A percentile compares a stretch with the other conserved stretches of the same genome.
phyloP scores from a whole-genome alignment of 2,329 filamentous ascomycete species.

The Sporothrix mexicana region DNA sequence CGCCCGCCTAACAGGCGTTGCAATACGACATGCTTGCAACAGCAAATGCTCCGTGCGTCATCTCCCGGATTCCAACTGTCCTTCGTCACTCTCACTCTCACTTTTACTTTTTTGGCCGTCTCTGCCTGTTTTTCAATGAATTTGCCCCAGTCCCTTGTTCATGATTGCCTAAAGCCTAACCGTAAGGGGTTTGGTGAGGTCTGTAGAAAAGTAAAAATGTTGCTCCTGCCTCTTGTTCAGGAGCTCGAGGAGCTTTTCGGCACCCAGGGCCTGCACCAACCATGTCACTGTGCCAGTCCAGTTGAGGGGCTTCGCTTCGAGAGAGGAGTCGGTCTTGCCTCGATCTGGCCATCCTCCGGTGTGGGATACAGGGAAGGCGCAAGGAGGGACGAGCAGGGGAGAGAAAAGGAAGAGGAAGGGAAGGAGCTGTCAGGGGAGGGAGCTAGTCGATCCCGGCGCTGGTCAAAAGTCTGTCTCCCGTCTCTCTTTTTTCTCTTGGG shows the following conservation, averaged over 20 bases:
- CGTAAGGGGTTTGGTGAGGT: neutral
- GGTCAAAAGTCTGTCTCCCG: neutral
- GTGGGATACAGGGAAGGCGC: neutral
- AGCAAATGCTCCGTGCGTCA: neutral
- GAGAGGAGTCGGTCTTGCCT: slow-evolving; percentile 6
- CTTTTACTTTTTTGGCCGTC: neutral
- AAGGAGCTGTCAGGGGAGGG: slow-evolving; percentile 8
- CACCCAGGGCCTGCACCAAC: neutral
- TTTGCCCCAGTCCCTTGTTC: neutral
- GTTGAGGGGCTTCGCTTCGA: neutral
- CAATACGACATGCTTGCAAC: neutral
- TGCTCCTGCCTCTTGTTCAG: slow-evolving; percentile 1
- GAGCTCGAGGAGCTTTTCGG: neutral
- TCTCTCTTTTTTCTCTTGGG: no score
- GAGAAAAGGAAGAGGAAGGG: neutral
- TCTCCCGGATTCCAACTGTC: neutral
- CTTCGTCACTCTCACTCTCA: neutral
- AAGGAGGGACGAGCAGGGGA: neutral
- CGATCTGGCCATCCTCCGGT: slow-evolving; percentile 27
- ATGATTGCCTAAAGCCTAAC: slow-evolving; percentile 13
- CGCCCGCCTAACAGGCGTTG: neutral
- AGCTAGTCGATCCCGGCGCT: slow-evolving; percentile 27
- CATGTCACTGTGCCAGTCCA: neutral
- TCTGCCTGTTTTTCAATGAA: no score
- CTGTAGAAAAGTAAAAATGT: neutral